Evolutionary conservation across 2,329 filamentous ascomycete genomes (phyloP).

Genomic region (Diaporthe capsici): DNA sequence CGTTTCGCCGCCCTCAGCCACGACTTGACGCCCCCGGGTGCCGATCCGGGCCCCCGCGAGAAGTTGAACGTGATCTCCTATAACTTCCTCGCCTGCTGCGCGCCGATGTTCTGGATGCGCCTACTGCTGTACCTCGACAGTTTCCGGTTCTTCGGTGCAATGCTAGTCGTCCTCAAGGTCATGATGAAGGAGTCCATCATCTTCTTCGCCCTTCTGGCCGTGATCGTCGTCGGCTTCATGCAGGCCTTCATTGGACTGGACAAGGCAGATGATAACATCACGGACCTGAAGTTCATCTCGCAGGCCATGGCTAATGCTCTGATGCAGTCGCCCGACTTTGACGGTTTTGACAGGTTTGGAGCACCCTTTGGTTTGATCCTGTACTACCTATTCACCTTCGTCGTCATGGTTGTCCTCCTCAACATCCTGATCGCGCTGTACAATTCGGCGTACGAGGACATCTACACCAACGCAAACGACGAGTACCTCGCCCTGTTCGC

Average conservation of each 20-base stretch:
- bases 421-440: slow-evolving; percentile 98
- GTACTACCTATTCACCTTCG: slow-evolving; percentile 98
- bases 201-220: slow-evolving; percentile 91
- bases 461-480: slow-evolving; percentile 92
- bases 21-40: slow-evolving; percentile 49
- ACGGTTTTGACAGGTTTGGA: slow-evolving; percentile 88
- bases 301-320: slow-evolving; percentile 90
- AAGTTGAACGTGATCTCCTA: slow-evolving; percentile 87
- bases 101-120: slow-evolving; percentile 97
- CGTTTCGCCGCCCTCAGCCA: slow-evolving; percentile 84
- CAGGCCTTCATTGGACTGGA: slow-evolving; percentile 96
- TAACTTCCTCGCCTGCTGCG: slow-evolving; percentile 92
- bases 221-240: slow-evolving; percentile 89
- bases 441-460: slow-evolving; percentile 96
- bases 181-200: slow-evolving; percentile 97
- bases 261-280: slow-evolving; percentile 79
- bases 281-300: slow-evolving; percentile 80
- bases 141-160: slow-evolving; percentile 95
- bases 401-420: slow-evolving; percentile 92
- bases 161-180: slow-evolving; percentile 96
- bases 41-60: slow-evolving; percentile 61
- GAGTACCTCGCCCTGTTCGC: slow-evolving; percentile 95
- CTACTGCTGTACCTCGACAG: slow-evolving; percentile 93
- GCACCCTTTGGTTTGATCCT: slow-evolving; percentile 94
- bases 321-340: slow-evolving; percentile 93